Conservation (phyloP, 1,284 basidiomycete genomes). For the Golubevia pallescens region DNA sequence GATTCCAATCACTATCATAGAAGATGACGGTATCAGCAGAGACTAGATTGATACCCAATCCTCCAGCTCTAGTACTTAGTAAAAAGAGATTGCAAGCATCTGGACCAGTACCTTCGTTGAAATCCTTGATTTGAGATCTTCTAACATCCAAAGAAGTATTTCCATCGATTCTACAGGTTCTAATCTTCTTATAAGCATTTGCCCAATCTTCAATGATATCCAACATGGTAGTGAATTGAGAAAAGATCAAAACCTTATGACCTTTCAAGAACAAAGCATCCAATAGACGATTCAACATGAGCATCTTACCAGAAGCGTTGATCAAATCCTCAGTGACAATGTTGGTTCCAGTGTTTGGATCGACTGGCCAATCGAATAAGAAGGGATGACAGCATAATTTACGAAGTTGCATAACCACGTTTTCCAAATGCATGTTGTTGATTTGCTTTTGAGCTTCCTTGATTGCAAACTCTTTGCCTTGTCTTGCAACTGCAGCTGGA, state of each 20-base stretch:
- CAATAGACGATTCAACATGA: conserved; percentile 86
- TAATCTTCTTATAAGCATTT: conserved; percentile 77
- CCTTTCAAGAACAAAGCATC: conserved; percentile 79
- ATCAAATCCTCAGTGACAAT: conserved; percentile 73
- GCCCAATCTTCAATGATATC: conserved; percentile 90
- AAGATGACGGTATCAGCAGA: conserved; percentile 94
- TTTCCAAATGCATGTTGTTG: conserved; percentile 89
- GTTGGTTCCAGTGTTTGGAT: conserved; percentile 69
- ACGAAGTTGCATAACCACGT: conserved; percentile 82
- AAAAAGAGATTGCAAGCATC: conserved; percentile 80
- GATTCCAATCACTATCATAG: conserved; percentile 93
- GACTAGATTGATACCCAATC: conserved; percentile 82
- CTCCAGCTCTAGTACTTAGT: conserved; percentile 88
- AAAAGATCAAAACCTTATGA: conserved; percentile 90
- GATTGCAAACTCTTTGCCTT: conserved; percentile 39
- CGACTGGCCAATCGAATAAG: conserved; percentile 85
- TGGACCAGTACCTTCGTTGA: conserved; percentile 77
- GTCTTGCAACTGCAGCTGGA: conserved; percentile 9
- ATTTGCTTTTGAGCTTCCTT: conserved; percentile 71
- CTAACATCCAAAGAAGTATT: conserved; percentile 78
- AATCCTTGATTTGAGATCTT: conserved; percentile 81
- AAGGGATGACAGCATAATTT: conserved; percentile 89
- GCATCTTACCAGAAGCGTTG: conserved; percentile 92
- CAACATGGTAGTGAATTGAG: conserved; percentile 93
- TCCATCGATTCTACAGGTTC: conserved; percentile 88